Conservation (phyloP, 2,329 filamentous ascomycete species). For the Aquanectria penicillioides region DNA sequence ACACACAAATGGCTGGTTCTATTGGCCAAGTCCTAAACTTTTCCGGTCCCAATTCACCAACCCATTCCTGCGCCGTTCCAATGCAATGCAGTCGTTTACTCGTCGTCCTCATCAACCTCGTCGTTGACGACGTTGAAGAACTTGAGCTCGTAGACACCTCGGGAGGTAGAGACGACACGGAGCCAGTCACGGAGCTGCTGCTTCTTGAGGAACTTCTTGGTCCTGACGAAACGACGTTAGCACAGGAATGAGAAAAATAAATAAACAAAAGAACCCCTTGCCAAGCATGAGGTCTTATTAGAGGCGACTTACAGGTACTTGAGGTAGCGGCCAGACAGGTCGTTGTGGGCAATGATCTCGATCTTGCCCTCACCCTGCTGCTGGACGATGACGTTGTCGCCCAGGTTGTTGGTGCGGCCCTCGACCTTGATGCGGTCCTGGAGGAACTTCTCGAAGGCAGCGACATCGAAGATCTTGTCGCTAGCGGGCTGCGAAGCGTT, state of each 20-base stretch:
- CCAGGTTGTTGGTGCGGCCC: constrained; percentile 97
- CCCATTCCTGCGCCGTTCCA: constrained; percentile 43
- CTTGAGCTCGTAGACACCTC: constrained; percentile 99
- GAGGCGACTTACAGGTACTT: constrained; percentile 89
- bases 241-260: not conserved
- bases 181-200: constrained; percentile 99
- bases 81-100: constrained; percentile 70
- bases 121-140: constrained; percentile 99
- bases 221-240: constrained; percentile 63
- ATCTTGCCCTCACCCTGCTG: constrained; percentile 97
- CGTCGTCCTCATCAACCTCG: constrained; percentile 96
- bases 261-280: no score
- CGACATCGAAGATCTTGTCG: constrained; percentile 99
- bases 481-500: constrained; percentile 97
- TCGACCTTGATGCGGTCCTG: constrained; percentile 99
- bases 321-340: constrained; percentile 98
- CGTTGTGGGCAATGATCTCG: constrained; percentile 96
- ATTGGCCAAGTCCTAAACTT: constrained; percentile 43
- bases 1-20: constrained; percentile 45
- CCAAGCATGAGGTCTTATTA: no score
- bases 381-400: constrained; percentile 89
- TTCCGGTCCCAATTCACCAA: constrained; percentile 45
- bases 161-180: constrained; percentile 96
- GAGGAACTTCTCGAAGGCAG: constrained; percentile 99
- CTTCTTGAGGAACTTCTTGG: constrained; percentile 99